phyloP scores from a whole-genome alignment of 768 basidiomycete genomes.

The Rhodotorula babjevae region DNA sequence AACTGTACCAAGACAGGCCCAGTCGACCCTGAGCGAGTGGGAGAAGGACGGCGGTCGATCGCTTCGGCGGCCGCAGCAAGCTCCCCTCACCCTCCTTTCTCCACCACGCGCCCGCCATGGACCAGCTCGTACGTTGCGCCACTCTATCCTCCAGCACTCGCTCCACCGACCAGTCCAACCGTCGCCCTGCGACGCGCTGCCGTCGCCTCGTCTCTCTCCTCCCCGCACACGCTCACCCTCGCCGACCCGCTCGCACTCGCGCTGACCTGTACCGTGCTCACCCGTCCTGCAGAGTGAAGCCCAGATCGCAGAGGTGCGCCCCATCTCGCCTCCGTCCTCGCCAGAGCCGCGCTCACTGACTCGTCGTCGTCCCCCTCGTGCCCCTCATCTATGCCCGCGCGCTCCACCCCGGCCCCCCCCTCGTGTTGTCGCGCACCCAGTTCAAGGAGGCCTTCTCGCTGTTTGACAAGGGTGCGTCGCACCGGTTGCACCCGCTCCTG shows the following conservation, averaged over 20 bases:
- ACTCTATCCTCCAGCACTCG: too few species aligned
- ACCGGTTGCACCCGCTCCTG: too few species aligned
- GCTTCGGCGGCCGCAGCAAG: too few species aligned
- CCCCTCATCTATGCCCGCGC: not conserved
- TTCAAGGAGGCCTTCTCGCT: slow-evolving; percentile 99
- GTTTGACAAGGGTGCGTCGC: slow-evolving; percentile 53
- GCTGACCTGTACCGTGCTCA: not conserved
- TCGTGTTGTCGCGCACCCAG: slow-evolving; percentile 53
- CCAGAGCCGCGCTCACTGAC: not conserved
- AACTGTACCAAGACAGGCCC: too few species aligned
- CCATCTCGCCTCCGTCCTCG: not conserved
- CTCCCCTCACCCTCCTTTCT: too few species aligned
- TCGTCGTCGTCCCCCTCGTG: too few species aligned
- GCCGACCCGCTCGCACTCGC: not conserved
- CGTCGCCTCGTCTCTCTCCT: not conserved
- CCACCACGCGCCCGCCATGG: not conserved
- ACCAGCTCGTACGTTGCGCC: slow-evolving; percentile 8
- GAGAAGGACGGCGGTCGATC: too few species aligned
- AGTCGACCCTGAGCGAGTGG: too few species aligned
- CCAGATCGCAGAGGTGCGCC: slow-evolving; percentile 34
- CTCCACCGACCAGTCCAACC: not conserved
- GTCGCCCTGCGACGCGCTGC: not conserved
- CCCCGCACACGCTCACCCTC: not conserved
- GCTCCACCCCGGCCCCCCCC: not conserved
- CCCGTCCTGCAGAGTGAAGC: slow-evolving; percentile 14